Evolutionary conservation across 2,329 filamentous ascomycete genomes (phyloP).

Genomic region (Pseudocercospora macadamiae): DNA sequence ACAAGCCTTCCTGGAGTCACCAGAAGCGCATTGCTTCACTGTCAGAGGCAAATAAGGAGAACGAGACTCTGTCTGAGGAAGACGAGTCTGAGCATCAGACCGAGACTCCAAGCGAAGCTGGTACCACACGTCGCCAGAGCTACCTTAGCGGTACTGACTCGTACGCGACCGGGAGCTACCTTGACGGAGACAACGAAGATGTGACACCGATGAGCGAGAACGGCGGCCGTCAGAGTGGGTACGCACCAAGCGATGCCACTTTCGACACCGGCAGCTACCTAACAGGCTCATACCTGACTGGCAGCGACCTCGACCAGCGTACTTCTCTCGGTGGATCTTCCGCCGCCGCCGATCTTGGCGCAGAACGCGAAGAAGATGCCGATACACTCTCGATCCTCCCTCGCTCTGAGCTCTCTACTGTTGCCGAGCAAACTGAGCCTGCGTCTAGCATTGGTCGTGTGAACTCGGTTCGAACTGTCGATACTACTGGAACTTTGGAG

Average conservation of each 20-base stretch:
- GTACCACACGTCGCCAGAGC: constrained; percentile 28
- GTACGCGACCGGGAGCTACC: constrained; percentile 34
- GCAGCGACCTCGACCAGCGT: constrained; percentile 50
- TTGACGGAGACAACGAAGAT: constrained; percentile 32
- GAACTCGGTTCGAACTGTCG: constrained; percentile 15
- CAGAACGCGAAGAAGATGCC: constrained; percentile 28
- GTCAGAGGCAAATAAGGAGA: constrained; percentile 49
- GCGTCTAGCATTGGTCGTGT: constrained; percentile 8
- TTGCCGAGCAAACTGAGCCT: constrained; percentile 11
- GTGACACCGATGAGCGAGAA: constrained; percentile 32
- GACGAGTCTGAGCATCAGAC: constrained; percentile 38
- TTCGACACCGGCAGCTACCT: constrained; percentile 53
- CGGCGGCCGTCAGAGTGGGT: constrained; percentile 42
- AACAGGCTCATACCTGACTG: constrained; percentile 55
- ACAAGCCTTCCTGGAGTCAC: constrained; percentile 39
- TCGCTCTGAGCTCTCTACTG: constrained; percentile 16
- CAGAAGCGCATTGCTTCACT: constrained; percentile 34
- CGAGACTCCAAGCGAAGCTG: constrained; percentile 28
- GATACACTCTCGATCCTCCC: constrained; percentile 9
- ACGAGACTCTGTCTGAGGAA: constrained; percentile 49
- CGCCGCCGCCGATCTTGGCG: constrained; percentile 37
- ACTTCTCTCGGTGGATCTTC: constrained; percentile 47
- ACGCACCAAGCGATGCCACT: constrained; percentile 48
- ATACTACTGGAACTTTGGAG: constrained; percentile 38
- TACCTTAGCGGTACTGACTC: constrained; percentile 32